Evolutionary conservation across 1,284 basidiomycete species (phyloP).

Genomic region (Microbotryomycetes sp.): DNA sequence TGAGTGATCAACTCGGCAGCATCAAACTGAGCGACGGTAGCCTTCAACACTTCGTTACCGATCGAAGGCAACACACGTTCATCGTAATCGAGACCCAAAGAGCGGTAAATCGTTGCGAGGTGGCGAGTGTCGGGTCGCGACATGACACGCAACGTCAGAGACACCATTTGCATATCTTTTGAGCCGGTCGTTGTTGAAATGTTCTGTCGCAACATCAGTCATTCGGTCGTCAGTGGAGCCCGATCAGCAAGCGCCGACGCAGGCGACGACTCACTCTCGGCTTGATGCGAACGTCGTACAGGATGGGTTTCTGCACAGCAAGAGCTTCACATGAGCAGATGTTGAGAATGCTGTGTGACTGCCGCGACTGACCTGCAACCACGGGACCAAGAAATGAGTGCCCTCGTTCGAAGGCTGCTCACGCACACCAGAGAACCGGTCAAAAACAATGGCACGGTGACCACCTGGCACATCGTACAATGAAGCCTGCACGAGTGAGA

Average conservation of each 20-base stretch:
- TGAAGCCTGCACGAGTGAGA: constrained; percentile 62
- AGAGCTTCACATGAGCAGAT: too few species aligned
- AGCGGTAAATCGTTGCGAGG: constrained; percentile 90
- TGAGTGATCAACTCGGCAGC: constrained; percentile 85
- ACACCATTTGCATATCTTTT: constrained; percentile 95
- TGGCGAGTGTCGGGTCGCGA: constrained; percentile 85
- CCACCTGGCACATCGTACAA: constrained; percentile 61
- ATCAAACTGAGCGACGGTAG: constrained; percentile 97
- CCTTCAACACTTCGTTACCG: constrained; percentile 96
- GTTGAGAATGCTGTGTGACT: background rate
- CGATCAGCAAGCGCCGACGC: background rate
- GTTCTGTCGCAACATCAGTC: constrained; percentile 53
- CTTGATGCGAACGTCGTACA: constrained; percentile 97
- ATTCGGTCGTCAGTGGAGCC: background rate
- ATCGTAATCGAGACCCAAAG: constrained; percentile 91
- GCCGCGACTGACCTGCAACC: constrained; percentile 58
- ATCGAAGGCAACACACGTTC: constrained; percentile 56
- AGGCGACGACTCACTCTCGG: constrained; percentile 60
- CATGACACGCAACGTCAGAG: constrained; percentile 90
- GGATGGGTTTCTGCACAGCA: constrained; percentile 62
- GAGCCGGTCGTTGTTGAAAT: constrained; percentile 95
- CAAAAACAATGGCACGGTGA: constrained; percentile 88
- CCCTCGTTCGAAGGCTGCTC: constrained; percentile 76
- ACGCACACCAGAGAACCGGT: constrained; percentile 90
- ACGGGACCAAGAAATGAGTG: constrained; percentile 94